Evolutionary conservation across 768 basidiomycete species (phyloP).

Genomic region (Macrolepiota dolichaula): DNA sequence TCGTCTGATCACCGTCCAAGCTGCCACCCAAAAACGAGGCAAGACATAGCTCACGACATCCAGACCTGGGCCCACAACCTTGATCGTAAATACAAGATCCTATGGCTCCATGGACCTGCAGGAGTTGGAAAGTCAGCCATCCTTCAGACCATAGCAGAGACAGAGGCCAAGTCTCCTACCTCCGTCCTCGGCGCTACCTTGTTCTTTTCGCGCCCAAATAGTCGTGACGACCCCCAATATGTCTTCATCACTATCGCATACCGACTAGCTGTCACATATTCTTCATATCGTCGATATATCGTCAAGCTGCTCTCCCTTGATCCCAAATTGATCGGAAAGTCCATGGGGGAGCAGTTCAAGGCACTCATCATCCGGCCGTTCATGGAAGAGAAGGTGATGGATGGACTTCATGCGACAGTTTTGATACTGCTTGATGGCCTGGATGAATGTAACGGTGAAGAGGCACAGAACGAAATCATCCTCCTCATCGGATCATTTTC

Average conservation of each 20-base stretch:
- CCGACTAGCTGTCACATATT: constrained; percentile 15
- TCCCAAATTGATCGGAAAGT: constrained; percentile 10
- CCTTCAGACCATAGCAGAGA: constrained; percentile 1
- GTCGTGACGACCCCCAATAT: not conserved
- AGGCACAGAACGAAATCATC: constrained; percentile 16
- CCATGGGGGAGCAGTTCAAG: constrained; percentile 12
- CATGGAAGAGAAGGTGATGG: not conserved
- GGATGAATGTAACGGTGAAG: constrained; percentile 21
- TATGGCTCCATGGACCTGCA: not conserved
- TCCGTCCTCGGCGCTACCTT: not conserved
- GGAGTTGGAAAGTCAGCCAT: constrained; percentile 8
- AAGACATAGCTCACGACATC: not conserved
- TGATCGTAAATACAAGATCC: not conserved
- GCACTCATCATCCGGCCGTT: constrained; percentile 14
- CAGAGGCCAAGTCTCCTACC: not conserved
- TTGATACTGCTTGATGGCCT: constrained; percentile 22
- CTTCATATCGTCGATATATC: constrained; percentile 1
- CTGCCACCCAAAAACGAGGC: not conserved
- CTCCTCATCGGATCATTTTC: constrained; percentile 2
- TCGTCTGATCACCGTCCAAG: not conserved
- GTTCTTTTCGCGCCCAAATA: not conserved
- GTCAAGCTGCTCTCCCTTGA: constrained; percentile 1
- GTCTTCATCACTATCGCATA: constrained; percentile 20
- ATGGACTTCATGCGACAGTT: not conserved
- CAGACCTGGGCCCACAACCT: not conserved